phyloP scores from a whole-genome alignment of 345 rosid genomes.

The Rhizophora apiculata region DNA sequence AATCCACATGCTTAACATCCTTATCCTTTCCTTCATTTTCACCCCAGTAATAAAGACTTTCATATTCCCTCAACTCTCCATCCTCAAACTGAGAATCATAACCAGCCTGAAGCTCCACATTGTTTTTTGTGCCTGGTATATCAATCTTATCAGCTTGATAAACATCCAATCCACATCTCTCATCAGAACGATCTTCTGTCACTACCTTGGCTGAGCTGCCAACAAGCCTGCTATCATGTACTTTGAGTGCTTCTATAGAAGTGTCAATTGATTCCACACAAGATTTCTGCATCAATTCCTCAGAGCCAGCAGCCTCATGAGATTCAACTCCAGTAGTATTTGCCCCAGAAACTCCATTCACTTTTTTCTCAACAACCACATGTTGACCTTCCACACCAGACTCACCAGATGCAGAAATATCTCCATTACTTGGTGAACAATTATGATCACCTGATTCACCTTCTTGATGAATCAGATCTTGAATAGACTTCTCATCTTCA shows the following conservation, averaged over 20 bases:
- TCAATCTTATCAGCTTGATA: constrained; percentile 24
- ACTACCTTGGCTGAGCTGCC: constrained; percentile 12
- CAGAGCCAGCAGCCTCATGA: constrained; percentile 5
- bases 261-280: constrained; percentile 12
- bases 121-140: constrained; percentile 8
- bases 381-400: constrained; percentile 12
- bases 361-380: not conserved
- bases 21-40: constrained; percentile 29
- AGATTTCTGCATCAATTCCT: constrained; percentile 13
- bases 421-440: constrained; percentile 8
- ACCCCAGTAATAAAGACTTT: constrained; percentile 32
- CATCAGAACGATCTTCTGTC: constrained; percentile 19
- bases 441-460: constrained; percentile 12
- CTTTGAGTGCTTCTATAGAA: constrained; percentile 7
- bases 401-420: constrained; percentile 2
- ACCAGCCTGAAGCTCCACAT: constrained; percentile 40
- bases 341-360: constrained; percentile 5
- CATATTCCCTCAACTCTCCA: constrained; percentile 58
- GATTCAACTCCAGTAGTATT: constrained; percentile 13
- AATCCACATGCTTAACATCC: constrained; percentile 48
- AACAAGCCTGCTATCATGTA: constrained; percentile 11
- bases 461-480: constrained; percentile 13
- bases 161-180: constrained; percentile 18
- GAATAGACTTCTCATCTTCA: constrained; percentile 9
- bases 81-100: constrained; percentile 62